These are phyloP conservation scores for Barnettozyma populi DNA, from an alignment of 805 yeast genomes.

Conservation along the genomic window DNA sequence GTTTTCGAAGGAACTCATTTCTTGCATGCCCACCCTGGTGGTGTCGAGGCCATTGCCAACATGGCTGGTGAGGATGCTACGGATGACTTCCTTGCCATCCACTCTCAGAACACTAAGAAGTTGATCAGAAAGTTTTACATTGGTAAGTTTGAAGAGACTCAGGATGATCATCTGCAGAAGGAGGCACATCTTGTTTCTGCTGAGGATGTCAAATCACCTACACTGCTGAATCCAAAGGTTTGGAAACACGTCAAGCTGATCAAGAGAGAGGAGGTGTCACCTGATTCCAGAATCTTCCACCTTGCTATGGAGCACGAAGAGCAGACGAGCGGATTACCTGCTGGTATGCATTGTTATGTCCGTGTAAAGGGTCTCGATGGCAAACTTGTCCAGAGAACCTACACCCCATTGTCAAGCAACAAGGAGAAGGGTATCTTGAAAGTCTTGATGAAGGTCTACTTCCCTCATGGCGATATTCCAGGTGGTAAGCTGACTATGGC, in stretches of 20 bases:
- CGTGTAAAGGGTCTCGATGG: conserved; percentile 23
- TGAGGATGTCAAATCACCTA: conserved; percentile 5
- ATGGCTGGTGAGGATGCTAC: conserved; percentile 28
- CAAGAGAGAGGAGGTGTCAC: conserved; percentile 22
- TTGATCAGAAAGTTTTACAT: conserved; percentile 24
- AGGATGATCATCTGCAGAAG: background rate
- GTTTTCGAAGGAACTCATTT: conserved; percentile 32
- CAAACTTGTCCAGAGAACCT: conserved; percentile 29
- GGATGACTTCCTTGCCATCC: conserved; percentile 31
- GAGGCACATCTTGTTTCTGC: background rate
- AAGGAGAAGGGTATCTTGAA: conserved; percentile 25
- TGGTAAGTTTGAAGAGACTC: conserved; percentile 15
- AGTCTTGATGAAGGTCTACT: conserved; percentile 30
- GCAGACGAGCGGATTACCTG: conserved; percentile 29
- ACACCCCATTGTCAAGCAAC: conserved; percentile 29
- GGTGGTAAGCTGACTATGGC: conserved; percentile 31
- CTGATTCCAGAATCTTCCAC: conserved; percentile 27
- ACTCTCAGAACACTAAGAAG: conserved; percentile 27
- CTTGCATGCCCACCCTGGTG: conserved; percentile 31
- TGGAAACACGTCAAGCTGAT: conserved; percentile 25
- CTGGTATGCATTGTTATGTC: conserved; percentile 30
- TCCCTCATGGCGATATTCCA: conserved; percentile 25
- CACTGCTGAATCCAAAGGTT: conserved; percentile 26
- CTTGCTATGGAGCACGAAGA: conserved; percentile 27
- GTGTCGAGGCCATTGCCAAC: conserved; percentile 22